Evolutionary conservation across 768 basidiomycete species (phyloP), one percentile per base, ranked within the genome.

Genomic region (Sarcodon aspratus): DNA sequence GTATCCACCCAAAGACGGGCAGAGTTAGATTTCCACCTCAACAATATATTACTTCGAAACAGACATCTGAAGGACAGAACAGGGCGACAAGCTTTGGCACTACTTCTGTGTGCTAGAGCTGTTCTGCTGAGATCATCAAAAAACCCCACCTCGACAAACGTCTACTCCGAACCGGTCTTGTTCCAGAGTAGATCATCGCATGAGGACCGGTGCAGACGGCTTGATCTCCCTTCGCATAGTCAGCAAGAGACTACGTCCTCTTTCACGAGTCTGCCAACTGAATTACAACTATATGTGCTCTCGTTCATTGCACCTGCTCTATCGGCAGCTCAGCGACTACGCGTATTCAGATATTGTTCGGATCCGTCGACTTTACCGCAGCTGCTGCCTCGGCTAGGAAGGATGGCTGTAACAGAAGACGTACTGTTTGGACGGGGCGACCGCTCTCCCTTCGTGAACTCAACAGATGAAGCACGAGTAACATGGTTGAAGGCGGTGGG

Each of bases 1-100:
- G 94, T 61, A 71, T 98, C 0, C 96, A 99, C 64, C 96, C 96
- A 0, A 89, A 89, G 54, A 99, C 96, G 2, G 96, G 95, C 1
- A 79, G 92, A 32, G 80, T 99, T 8, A n/a, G n/a, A n/a, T n/a
- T n/a, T n/a, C n/a, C n/a, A 27, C 21, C 21, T 27, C 21, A 27
- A 27, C 21, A 2, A 27, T 27, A 27, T 5, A 27, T 27, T 27
- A 27, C 5, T 27, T 27, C 21, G 78, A 18, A 84, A 84, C 56
- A 55, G 55, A 9, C 58, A 55, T 36, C 59, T 72, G 11, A 70
- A 68, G 45, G 57, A 59, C 11, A 59, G 57, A 48, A 67, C 71
- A 18, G 66, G 69, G 58, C 55, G 50, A 11, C 72, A 80, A 40
- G 76, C 82, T 0, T 54, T 82, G 1, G 50, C 58, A 1, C 69